Evolutionary conservation across 2,329 filamentous ascomycete genomes (phyloP).

Genomic region (Phaeophleospora eucalypticola): DNA sequence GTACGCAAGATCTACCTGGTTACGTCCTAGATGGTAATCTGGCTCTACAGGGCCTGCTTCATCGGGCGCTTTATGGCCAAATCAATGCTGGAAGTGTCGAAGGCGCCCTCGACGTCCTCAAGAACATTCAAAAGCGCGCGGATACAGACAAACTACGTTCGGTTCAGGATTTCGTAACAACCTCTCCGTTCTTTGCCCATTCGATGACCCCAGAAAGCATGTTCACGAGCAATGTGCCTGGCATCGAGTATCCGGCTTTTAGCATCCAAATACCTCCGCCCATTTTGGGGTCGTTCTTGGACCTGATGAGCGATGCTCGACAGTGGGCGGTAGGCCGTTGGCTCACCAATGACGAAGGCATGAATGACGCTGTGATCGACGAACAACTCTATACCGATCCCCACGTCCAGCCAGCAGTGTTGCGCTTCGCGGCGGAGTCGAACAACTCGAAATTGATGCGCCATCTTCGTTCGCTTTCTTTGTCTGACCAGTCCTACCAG

Average conservation of each 20-base stretch:
- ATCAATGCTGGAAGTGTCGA: constrained; percentile 37
- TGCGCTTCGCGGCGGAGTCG: constrained; percentile 52
- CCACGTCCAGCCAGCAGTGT: constrained; percentile 49
- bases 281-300: constrained; percentile 49
- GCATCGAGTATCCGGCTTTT: constrained; percentile 45
- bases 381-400: constrained; percentile 43
- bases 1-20: constrained; percentile 31
- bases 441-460: constrained; percentile 38
- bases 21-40: constrained; percentile 46
- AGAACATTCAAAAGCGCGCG: constrained; percentile 38
- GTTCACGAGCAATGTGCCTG: constrained; percentile 30
- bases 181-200: neutral
- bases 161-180: constrained; percentile 34
- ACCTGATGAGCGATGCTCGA: constrained; percentile 45
- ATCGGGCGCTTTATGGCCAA: constrained; percentile 40
- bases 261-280: constrained; percentile 43
- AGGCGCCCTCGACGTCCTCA: constrained; percentile 37
- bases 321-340: constrained; percentile 50
- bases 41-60: constrained; percentile 40
- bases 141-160: constrained; percentile 43
- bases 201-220: constrained; percentile 26
- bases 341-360: constrained; percentile 50
- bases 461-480: constrained; percentile 18
- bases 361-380: constrained; percentile 53
- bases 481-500: constrained; percentile 16